These are phyloP conservation scores for Saccharomycopsis olivae DNA, from an alignment of 805 yeast species.

Conservation along the genomic window DNA sequence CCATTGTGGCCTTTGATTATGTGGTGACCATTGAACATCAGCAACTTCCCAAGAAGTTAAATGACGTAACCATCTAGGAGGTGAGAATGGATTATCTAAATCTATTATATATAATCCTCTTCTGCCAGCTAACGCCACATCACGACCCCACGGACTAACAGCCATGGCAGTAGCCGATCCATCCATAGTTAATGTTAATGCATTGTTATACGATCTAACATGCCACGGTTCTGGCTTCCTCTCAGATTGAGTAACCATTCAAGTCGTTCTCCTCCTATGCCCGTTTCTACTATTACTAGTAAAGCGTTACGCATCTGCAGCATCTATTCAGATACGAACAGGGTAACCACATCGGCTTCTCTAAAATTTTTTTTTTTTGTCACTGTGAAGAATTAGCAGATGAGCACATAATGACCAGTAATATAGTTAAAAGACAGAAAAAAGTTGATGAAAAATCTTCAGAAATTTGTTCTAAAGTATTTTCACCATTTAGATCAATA, in stretches of 20 bases:
- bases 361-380: background rate
- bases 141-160: slow-evolving; percentile 81
- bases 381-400: background rate
- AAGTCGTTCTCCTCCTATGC: too few relatives aligned
- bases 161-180: slow-evolving; percentile 90
- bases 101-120: slow-evolving; percentile 84
- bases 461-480: slow-evolving; percentile 39
- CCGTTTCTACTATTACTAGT: too few relatives aligned
- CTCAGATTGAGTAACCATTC: too few relatives aligned
- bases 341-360: background rate
- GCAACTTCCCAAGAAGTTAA: slow-evolving; percentile 97
- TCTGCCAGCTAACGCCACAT: slow-evolving; percentile 79
- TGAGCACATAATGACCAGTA: background rate
- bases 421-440: background rate
- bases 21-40: slow-evolving; percentile 98
- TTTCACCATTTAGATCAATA: slow-evolving; percentile 78
- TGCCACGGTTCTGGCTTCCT: too few relatives aligned
- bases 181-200: slow-evolving; percentile 30
- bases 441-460: background rate
- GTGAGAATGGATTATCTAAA: slow-evolving; percentile 87
- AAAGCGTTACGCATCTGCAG: too few relatives aligned
- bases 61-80: slow-evolving; percentile 91
- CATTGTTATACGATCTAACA: slow-evolving; percentile 7
- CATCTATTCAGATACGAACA: too few relatives aligned
- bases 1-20: slow-evolving; percentile 76